Evolutionary conservation across 2,329 filamentous ascomycete genomes (phyloP), one percentile per base, ranked within the genome.

Genomic region (Fusarium tuaranense): DNA sequence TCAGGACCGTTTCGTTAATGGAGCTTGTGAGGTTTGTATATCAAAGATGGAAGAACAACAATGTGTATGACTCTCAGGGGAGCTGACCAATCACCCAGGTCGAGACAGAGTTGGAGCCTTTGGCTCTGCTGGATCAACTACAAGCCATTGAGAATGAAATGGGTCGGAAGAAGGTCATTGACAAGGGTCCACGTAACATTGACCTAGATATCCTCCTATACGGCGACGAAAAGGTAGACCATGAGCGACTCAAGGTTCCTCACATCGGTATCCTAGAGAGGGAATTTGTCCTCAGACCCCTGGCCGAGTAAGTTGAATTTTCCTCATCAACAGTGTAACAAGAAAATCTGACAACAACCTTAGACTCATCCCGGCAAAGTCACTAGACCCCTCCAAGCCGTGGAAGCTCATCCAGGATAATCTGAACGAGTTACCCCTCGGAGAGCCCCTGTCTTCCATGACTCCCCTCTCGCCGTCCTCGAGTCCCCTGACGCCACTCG

Each of bases 131-230:
- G 30, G 92, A 97, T 80, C 86, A 90, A 69, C 89, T 99, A 1
- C 96, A 99, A 81, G 88, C 89, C 36, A 96, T 99, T 76, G 97
- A 99, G 81, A 91, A 89, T 58, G 86, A 86, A 0, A 89, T 98
- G 80, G 95, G 95, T 0, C 90, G 97, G 66, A 89, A 91, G 72
- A 98, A 98, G 82, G 78, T 94, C 51, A 90, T 98, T 48, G 95
- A 98, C 79, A 99, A 99, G 81, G 97, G 97, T 0, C 97, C 97
- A 2, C 90, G 97, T 32, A 97, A 95, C 80, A 98, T 99, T 71
- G 97, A 99, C 80, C 87, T 99, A 16, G 97, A 99, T 80, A 95
- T 99, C 57, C 85, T 98, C 20, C 87, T 98, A 1, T 98, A 97
- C 80, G 92, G 92, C 61, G 85, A 93, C 65, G 84, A 92, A 69